Percentiles rank a stretch among this genome's conserved stretches.
Conservation (phyloP, 768 basidiomycete genomes). For the Clitopilus passeckerianus region DNA sequence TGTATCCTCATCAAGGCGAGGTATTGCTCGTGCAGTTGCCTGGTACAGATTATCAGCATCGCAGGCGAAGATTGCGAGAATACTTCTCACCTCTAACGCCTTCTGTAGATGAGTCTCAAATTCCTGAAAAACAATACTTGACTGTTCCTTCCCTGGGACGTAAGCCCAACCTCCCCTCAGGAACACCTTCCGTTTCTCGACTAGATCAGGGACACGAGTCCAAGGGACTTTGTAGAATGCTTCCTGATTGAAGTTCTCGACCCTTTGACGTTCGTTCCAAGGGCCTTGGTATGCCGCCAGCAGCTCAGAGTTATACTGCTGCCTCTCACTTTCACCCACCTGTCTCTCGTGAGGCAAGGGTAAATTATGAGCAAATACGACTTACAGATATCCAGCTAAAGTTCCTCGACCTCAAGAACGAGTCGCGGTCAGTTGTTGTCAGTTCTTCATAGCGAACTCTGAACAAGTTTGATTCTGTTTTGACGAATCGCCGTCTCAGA, state of each 20-base stretch:
- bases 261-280: constrained; percentile 26
- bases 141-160: constrained; percentile 71
- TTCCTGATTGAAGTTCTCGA: constrained; percentile 38
- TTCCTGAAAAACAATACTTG: constrained; percentile 84
- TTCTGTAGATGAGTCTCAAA: constrained; percentile 70
- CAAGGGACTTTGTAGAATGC: constrained; percentile 83
- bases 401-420: constrained; percentile 60
- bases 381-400: constrained; percentile 64
- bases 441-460: constrained; percentile 73
- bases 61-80: not conserved
- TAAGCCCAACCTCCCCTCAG: constrained; percentile 84
- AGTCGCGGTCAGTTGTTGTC: constrained; percentile 46
- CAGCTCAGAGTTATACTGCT: constrained; percentile 40
- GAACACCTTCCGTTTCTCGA: constrained; percentile 76
- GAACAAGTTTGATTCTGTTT: constrained; percentile 85
- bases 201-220: constrained; percentile 92
- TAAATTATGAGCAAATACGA: constrained; percentile 4
- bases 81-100: constrained; percentile 76
- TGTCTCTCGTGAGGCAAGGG: not conserved
- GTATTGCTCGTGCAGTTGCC: constrained; percentile 82
- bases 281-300: constrained; percentile 36
- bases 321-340: not conserved
- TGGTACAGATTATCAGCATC: constrained; percentile 21
- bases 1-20: constrained; percentile 91
- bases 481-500: constrained; percentile 80